phyloP scores from a whole-genome alignment of 1,284 basidiomycete genomes.

The Baeospora myosura region DNA sequence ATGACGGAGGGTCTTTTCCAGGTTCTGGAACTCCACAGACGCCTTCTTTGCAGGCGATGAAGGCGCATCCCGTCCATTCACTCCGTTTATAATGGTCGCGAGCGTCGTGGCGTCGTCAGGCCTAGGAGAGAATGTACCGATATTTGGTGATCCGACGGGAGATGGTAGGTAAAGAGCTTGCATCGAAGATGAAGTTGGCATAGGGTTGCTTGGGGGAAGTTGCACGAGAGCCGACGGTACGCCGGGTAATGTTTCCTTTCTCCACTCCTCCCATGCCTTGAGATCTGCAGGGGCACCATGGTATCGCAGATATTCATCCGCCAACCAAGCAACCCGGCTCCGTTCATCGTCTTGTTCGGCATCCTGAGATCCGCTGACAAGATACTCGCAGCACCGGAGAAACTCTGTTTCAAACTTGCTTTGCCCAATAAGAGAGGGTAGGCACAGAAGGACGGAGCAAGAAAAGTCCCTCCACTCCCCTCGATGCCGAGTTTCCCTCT shows the following conservation, averaged over 20 bases:
- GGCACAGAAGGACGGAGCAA: constrained; percentile 45
- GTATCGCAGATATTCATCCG: constrained; percentile 53
- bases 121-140: constrained; percentile 55
- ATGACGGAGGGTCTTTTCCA: constrained; percentile 14
- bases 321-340: constrained; percentile 53
- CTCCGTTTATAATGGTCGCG: constrained; percentile 19
- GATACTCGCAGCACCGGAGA: constrained; percentile 52
- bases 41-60: constrained; percentile 17
- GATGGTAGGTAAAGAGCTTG: constrained; percentile 45
- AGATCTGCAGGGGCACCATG: constrained; percentile 45
- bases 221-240: constrained; percentile 20
- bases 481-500: constrained; percentile 6
- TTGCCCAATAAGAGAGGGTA: constrained; percentile 50
- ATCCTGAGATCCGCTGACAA: constrained; percentile 51
- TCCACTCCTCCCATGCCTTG: constrained; percentile 54
- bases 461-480: constrained; percentile 55
- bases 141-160: constrained; percentile 39
- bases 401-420: constrained; percentile 64
- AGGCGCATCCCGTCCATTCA: constrained; percentile 37
- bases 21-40: constrained; percentile 18
- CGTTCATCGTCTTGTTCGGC: constrained; percentile 31
- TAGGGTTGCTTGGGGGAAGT: constrained; percentile 17
- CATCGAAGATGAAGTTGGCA: constrained; percentile 43
- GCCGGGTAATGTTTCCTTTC: constrained; percentile 40
- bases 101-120: constrained; percentile 35